phyloP scores from a whole-genome alignment of 164 flowering plant genomes.

The Berberis thunbergii region DNA sequence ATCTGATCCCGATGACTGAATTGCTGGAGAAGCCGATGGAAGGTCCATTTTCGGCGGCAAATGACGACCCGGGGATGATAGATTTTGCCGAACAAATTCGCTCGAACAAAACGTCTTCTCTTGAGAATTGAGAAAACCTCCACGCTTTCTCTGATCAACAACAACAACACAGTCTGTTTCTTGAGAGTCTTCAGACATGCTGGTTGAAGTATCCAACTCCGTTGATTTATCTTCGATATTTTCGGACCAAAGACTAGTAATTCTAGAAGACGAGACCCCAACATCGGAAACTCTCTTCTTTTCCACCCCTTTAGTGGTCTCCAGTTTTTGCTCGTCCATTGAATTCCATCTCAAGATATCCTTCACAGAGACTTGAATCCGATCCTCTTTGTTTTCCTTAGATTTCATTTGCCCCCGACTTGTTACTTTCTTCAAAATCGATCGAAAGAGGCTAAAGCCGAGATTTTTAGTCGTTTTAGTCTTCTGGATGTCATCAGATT shows the following conservation, averaged over 20 bases:
- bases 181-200: constrained; percentile 17
- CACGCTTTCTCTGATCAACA: constrained; percentile 1
- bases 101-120: too few species aligned
- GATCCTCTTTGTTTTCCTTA: constrained; percentile 14
- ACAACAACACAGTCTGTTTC: constrained; percentile 12
- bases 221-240: constrained; percentile 42
- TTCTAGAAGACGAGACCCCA: constrained; percentile 27
- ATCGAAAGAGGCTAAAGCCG: constrained; percentile 50
- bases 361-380: constrained; percentile 19
- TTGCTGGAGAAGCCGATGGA: too few species aligned
- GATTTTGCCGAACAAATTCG: constrained; percentile 23
- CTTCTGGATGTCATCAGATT: constrained; percentile 9
- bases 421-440: constrained; percentile 44
- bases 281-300: constrained; percentile 14
- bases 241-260: constrained; percentile 53
- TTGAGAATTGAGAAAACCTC: constrained; percentile 1
- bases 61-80: too few species aligned
- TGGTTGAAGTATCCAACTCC: constrained; percentile 39
- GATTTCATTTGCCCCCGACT: constrained; percentile 15
- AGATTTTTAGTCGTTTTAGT: constrained; percentile 20
- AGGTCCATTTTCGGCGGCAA: too few species aligned
- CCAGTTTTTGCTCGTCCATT: constrained; percentile 4
- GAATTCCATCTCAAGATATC: constrained; percentile 31
- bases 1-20: constrained; percentile 33
- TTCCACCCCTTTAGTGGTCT: neutral